These are phyloP conservation scores for Chytriomyces sp. DNA, from an alignment of 192 early-diverging fungal genomes.

Conservation along the genomic window DNA sequence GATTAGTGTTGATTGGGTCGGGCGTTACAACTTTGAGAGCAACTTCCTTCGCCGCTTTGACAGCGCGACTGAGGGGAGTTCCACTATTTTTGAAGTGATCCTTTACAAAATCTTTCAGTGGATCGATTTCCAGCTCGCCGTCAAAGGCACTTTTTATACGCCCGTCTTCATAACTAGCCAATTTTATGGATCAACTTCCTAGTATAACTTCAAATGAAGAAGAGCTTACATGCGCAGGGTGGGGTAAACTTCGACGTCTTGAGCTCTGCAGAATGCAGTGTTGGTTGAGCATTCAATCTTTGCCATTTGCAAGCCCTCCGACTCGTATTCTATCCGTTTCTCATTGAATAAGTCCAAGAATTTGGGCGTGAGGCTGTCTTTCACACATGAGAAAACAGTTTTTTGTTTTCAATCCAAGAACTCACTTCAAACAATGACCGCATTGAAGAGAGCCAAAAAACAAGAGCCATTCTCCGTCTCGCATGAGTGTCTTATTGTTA, in stretches of 20 bases:
- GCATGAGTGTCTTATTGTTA: neutral
- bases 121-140: conserved; percentile 17
- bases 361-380: conserved; percentile 18
- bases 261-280: neutral
- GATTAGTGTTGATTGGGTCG: neutral
- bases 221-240: conserved; percentile 17
- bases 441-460: conserved; percentile 18
- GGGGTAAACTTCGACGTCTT: conserved; percentile 6
- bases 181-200: neutral
- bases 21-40: neutral
- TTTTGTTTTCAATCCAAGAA: neutral
- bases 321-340: conserved; percentile 1
- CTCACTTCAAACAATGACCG: conserved; percentile 19
- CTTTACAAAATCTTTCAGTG: too few species aligned
- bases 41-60: conserved; percentile 13
- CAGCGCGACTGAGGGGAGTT: conserved; percentile 5
- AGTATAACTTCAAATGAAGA: neutral
- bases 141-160: conserved; percentile 1
- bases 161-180: conserved; percentile 17
- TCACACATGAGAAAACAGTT: neutral
- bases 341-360: neutral
- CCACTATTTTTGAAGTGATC: neutral
- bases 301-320: neutral
- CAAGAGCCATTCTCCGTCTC: conserved; percentile 17
- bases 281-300: conserved; percentile 13